phyloP scores from a whole-genome alignment of 306 rosid species.

The Morella rubra region DNA sequence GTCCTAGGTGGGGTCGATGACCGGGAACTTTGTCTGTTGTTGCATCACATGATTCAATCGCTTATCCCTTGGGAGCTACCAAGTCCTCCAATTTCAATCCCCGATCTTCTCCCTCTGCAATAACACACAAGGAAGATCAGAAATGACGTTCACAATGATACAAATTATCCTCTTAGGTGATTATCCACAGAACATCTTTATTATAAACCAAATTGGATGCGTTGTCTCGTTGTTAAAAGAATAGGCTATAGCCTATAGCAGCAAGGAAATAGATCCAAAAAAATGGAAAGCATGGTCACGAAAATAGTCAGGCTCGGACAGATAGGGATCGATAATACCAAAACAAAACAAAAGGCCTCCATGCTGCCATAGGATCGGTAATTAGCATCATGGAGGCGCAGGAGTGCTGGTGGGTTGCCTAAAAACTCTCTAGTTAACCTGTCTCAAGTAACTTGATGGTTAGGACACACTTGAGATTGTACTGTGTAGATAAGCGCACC shows the following conservation, averaged over 20 bases:
- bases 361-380: too few relatives aligned
- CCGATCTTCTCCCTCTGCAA: neutral
- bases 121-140: neutral
- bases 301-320: too few relatives aligned
- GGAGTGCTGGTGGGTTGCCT: too few relatives aligned
- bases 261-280: neutral
- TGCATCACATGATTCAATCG: neutral
- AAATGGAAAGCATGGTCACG: neutral
- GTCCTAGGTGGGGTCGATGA: conserved; percentile 9
- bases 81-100: too few relatives aligned
- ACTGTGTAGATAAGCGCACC: too few relatives aligned
- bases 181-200: too few relatives aligned
- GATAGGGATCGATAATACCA: too few relatives aligned
- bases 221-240: neutral
- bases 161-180: neutral
- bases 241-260: neutral
- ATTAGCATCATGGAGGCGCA: too few relatives aligned
- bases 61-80: neutral
- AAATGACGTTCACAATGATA: neutral
- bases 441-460: too few relatives aligned
- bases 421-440: too few relatives aligned
- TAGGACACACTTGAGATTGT: too few relatives aligned
- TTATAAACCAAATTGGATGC: neutral
- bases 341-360: too few relatives aligned
- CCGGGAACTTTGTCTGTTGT: conserved; percentile 9